Evolutionary conservation across 2,329 filamentous ascomycete genomes (phyloP).

Genomic region (Botryotinia globosa): DNA sequence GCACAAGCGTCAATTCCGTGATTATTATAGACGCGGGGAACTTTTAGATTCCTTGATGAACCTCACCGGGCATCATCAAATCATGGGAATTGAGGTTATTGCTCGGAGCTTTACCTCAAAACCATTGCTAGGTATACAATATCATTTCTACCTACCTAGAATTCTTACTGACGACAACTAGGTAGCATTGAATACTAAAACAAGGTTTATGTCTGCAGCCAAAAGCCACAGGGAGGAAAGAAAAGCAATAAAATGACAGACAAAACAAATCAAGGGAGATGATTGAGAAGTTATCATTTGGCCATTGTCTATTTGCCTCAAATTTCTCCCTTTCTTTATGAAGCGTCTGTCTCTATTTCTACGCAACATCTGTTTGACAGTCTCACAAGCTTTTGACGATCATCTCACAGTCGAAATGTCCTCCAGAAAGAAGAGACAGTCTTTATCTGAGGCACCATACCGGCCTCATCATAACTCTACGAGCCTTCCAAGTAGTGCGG

Average conservation of each 20-base stretch:
- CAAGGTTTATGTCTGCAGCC: neutral
- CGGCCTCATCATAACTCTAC: neutral
- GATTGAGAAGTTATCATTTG: neutral
- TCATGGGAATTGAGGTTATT: neutral
- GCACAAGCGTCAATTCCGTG: neutral
- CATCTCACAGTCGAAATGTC: neutral
- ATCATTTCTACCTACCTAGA: neutral
- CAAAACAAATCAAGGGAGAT: neutral
- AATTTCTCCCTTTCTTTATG: neutral
- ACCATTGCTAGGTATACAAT: neutral
- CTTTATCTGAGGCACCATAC: neutral
- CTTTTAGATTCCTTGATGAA: neutral
- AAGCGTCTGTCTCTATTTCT: neutral
- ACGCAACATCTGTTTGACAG: neutral
- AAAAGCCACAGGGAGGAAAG: neutral
- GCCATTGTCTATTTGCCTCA: too few species aligned
- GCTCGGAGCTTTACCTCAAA: neutral
- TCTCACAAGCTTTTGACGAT: neutral
- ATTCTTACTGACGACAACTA: neutral
- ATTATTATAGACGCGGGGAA: neutral
- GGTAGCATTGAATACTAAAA: too few species aligned
- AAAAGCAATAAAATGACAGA: conserved; percentile 3
- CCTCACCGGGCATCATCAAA: neutral
- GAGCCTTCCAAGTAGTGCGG: neutral
- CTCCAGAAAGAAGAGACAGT: neutral